Base-by-base conservation (phyloP, 2,329 filamentous ascomycete species). In the Pezicula neosporulosa region DNA sequence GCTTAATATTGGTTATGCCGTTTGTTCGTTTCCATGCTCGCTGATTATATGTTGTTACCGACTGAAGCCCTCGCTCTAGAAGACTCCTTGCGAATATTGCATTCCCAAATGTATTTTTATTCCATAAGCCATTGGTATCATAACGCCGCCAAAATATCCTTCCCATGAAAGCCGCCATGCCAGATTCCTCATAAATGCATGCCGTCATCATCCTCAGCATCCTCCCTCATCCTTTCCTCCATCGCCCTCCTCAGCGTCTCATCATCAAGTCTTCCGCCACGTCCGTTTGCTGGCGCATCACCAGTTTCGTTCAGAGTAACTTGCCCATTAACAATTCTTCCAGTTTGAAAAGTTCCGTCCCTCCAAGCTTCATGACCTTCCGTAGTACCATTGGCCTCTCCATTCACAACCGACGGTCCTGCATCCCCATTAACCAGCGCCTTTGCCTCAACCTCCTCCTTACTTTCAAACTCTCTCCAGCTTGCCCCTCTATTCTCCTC, bases 321-420 rank as follows among this genome's bases (percentile, higher is more conserved):
- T 60, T 76, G 69, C 21, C 78, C 78, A 53, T 74, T 72, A 2
- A 75, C 71, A 59, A 85, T 76, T 13, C 75, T 76, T 9, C 82
- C 82, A 1, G 77, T 81, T 63, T 82, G 77, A 60, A 86, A 85
- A 1, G 83, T 86, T 21, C 83, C 83, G 61, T 86, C 82, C 27
- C 65, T 73, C 83, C 83, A 86, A 0, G 83, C 58, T n/a, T 54
- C 52, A 56, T 63, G 60, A 45, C 56, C 56, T 47, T 56, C 54
- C 39, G 51, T 54, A 37, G 53, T 50, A 18, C 54, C 59, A 49
- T 57, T 60, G 46, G 42, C 47, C n/a, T 58, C 43, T 41, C 47
- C 58, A 18, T 33, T 33, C 30, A 33, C 30, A 33, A 33, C 30
- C 30, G 30, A 13, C 10, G 48, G 44, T 6, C 39, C 54, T 18